Conservation (phyloP, 2,329 filamentous ascomycete genomes). For the Colletotrichum noveboracense region DNA sequence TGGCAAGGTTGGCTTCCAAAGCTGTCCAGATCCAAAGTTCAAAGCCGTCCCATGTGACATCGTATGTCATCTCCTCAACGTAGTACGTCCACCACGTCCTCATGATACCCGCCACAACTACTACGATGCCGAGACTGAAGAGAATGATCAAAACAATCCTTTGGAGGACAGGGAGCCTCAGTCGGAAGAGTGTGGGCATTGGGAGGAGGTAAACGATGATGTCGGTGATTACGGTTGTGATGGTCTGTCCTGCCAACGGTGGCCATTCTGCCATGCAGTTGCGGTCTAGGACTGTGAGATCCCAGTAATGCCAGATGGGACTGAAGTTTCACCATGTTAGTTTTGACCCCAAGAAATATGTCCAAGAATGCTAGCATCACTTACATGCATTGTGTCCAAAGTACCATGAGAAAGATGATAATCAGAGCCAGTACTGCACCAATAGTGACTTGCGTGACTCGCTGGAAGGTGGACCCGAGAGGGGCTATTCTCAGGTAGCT, state of each 20-base stretch:
- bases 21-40: conserved; percentile 48
- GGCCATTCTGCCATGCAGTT: conserved; percentile 35
- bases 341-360: rapidly evolving
- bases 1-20: conserved; percentile 44
- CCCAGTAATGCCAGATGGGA: conserved; percentile 33
- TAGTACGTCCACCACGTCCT: conserved; percentile 39
- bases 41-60: conserved; percentile 46
- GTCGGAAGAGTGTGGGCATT: conserved; percentile 35
- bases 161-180: conserved; percentile 36
- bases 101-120: conserved; percentile 40
- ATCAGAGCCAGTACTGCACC: conserved; percentile 31
- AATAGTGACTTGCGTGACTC: conserved; percentile 32
- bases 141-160: conserved; percentile 39
- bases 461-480: conserved; percentile 34
- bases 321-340: not conserved
- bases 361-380: not conserved
- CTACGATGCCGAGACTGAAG: conserved; percentile 41
- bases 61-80: conserved; percentile 36
- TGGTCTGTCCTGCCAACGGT: conserved; percentile 33
- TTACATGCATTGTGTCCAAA: conserved; percentile 43
- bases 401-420: conserved; percentile 35
- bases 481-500: conserved; percentile 45
- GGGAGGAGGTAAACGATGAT: conserved; percentile 41
- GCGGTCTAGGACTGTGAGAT: conserved; percentile 8
- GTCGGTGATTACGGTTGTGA: conserved; percentile 36